These are phyloP conservation scores for Diaporthe helianthi DNA, from an alignment of 2,329 filamentous ascomycete genomes.

Conservation along the genomic window DNA sequence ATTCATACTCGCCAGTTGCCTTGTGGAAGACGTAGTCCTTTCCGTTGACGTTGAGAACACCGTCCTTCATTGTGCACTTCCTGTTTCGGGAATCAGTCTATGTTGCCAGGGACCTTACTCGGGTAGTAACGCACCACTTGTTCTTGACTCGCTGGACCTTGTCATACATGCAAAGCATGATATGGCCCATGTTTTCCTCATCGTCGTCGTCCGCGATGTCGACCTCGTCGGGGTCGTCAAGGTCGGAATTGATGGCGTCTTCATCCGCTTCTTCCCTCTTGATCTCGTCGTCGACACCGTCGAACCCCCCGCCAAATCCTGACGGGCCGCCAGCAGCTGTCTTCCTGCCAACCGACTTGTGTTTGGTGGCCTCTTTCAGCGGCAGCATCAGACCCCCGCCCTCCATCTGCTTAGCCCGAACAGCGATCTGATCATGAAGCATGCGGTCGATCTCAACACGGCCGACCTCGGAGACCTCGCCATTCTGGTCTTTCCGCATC, in stretches of 20 bases:
- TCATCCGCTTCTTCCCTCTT: constrained; percentile 76
- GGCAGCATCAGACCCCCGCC: constrained; percentile 80
- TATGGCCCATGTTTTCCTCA: constrained; percentile 82
- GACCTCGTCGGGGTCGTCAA: constrained; percentile 93
- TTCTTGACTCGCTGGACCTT: constrained; percentile 99
- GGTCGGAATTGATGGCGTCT: constrained; percentile 97
- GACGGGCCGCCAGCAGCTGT: constrained; percentile 45
- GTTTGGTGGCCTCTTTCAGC: constrained; percentile 61
- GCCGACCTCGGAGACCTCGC: constrained; percentile 62
- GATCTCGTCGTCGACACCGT: constrained; percentile 63
- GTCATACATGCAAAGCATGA: constrained; percentile 99
- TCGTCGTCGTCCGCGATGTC: constrained; percentile 85
- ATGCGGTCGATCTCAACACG: constrained; percentile 71
- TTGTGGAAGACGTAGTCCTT: constrained; percentile 99
- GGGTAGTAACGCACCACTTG: constrained; percentile 72
- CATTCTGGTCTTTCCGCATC: constrained; percentile 61
- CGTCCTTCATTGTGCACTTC: constrained; percentile 99
- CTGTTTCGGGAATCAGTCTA: constrained; percentile 47
- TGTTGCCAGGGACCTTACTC: neutral
- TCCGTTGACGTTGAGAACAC: constrained; percentile 89
- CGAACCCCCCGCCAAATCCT: constrained; percentile 59
- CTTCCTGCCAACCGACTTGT: constrained; percentile 41
- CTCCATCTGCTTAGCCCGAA: constrained; percentile 72
- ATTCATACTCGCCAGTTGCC: constrained; percentile 96
- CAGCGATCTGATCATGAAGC: constrained; percentile 72